Evolutionary conservation across 805 yeast species (phyloP).

Genomic region (Ogataea pini): DNA sequence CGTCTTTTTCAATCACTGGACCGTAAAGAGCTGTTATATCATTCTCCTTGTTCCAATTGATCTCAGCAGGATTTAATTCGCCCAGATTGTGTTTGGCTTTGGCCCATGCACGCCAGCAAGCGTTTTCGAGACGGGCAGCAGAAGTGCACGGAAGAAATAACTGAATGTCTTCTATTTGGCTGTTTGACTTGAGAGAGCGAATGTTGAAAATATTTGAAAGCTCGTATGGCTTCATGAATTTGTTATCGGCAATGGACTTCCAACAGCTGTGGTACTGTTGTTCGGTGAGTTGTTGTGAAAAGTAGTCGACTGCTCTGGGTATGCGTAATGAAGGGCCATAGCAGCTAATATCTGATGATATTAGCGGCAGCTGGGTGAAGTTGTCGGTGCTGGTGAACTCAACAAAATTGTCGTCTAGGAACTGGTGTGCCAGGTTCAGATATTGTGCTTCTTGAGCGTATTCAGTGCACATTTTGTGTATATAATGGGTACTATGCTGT

Average conservation of each 20-base stretch:
- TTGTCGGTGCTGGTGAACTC: constrained; percentile 22
- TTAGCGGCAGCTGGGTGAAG: constrained; percentile 29
- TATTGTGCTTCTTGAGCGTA: constrained; percentile 6
- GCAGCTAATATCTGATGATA: constrained; percentile 19
- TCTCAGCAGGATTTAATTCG: constrained; percentile 44
- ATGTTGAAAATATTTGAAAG: constrained; percentile 31
- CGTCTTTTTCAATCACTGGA: constrained; percentile 36
- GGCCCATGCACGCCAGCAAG: constrained; percentile 96
- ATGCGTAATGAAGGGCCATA: constrained; percentile 16
- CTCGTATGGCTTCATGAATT: constrained; percentile 37
- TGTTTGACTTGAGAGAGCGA: constrained; percentile 22
- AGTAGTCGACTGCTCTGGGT: constrained; percentile 42
- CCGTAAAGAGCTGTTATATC: constrained; percentile 59
- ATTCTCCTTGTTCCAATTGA: constrained; percentile 56
- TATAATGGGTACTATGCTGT: too few relatives aligned
- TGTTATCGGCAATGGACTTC: constrained; percentile 40
- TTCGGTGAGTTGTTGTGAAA: constrained; percentile 38
- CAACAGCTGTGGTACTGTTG: constrained; percentile 42
- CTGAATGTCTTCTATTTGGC: constrained; percentile 36
- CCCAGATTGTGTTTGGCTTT: constrained; percentile 63
- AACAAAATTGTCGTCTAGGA: constrained; percentile 34
- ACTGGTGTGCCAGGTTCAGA: constrained; percentile 31
- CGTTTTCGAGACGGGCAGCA: constrained; percentile 63
- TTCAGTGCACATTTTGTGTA: neutral
- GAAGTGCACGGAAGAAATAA: constrained; percentile 38